phyloP scores from a whole-genome alignment of 495 filamentous ascomycete species.

The Hapsidospora chrysogenum region DNA sequence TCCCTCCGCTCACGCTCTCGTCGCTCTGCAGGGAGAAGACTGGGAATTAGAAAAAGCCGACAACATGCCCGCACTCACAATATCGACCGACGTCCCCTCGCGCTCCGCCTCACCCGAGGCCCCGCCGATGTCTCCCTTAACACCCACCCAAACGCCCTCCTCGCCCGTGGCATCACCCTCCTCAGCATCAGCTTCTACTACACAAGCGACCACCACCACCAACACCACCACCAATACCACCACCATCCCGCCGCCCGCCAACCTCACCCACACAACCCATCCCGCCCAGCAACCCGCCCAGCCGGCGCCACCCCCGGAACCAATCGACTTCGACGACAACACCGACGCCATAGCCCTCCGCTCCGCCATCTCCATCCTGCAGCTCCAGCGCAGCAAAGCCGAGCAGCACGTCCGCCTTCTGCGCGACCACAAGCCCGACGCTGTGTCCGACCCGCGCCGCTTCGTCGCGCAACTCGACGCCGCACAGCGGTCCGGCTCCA shows the following conservation, averaged over 20 bases:
- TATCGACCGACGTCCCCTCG: slow-evolving; percentile 7
- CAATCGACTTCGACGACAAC: slow-evolving; percentile 61
- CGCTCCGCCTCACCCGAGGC: slow-evolving; percentile 15
- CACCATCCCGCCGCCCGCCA: slow-evolving; percentile 10
- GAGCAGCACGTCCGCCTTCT: slow-evolving; percentile 51
- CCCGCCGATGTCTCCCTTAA: slow-evolving; percentile 28
- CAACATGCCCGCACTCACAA: slow-evolving; percentile 15
- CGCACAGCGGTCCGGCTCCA: slow-evolving; percentile 14
- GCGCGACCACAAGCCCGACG: slow-evolving; percentile 42
- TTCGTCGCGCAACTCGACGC: slow-evolving; percentile 43
- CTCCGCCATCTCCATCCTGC: slow-evolving; percentile 63
- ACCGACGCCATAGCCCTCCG: slow-evolving; percentile 72
- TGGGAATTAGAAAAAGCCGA: too few species aligned
- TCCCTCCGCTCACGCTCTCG: too few species aligned
- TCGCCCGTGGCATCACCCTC: too few species aligned
- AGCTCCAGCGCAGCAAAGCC: slow-evolving; percentile 64
- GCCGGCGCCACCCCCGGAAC: slow-evolving; percentile 35
- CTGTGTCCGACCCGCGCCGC: slow-evolving; percentile 46
- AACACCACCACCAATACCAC: neutral
- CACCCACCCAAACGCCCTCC: slow-evolving; percentile 18
- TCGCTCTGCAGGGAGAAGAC: too few species aligned
- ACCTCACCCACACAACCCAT: slow-evolving; percentile 24
- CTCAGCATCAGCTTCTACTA: too few species aligned
- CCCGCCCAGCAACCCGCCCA: slow-evolving; percentile 18
- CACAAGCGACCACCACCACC: slow-evolving; percentile 1